Evolutionary conservation across 768 basidiomycete species (phyloP), one percentile per base, ranked within the genome.

Genomic region (Termitomyces titanicus): DNA sequence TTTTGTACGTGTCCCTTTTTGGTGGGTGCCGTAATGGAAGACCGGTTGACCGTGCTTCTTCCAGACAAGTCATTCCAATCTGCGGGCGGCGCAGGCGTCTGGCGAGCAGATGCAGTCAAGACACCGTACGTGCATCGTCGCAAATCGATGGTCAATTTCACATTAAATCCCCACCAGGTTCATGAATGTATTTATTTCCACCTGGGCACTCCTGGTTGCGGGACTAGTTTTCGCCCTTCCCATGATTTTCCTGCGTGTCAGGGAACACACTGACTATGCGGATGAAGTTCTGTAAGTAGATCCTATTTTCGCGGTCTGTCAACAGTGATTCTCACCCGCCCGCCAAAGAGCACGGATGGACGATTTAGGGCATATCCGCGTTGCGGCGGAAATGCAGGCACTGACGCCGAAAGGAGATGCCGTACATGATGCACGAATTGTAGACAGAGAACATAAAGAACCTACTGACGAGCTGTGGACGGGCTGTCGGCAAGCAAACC

Each of bases 51-150:
- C 25, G 25, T 38, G 24, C 24, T 20, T n/a, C 53, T 58, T 51
- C 31, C 54, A 80, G 87, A 89, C 60, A 89, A 92, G 65, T 85
- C 84, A 2, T 72, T 90, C 40, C 89, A 91, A 65, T 88, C 86
- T 12, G 88, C 88, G 8, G 89, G 85, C 56, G 88, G 82, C 20
- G 89, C 86, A 2, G 87, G 82, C 38, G 70, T 79, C 15, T 92
- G 88, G 88, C 77, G 83, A 42, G 83, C 81, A 10, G 89, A 92
- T 69, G 88, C 77, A 4, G 73, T 82, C 17, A 66, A 69, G 35
- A 61, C 75, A 13, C 85, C 88, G 49, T 45, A 27, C 11, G 50
- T 54, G 17, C 6, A 43, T 37, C 18, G 49, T 33, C 43, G 10
- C 33, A n/a, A 27, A 27, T 47, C 9, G 7, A 20, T 20, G 8